Conservation (phyloP, 352 stramenopile species). For the Globisporangium splendens region DNA sequence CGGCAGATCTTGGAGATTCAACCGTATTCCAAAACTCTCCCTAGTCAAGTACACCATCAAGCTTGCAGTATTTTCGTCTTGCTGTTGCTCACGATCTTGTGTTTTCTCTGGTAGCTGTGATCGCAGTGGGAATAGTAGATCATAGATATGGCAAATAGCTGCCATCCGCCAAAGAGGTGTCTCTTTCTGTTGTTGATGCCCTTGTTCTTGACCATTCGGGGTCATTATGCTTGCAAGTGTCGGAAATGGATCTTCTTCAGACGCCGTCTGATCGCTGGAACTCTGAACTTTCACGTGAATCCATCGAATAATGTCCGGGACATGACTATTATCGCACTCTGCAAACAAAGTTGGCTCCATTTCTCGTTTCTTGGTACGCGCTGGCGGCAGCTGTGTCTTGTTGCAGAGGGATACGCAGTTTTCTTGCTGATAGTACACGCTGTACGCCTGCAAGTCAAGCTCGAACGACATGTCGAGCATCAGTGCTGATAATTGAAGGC, state of each 20-base stretch:
- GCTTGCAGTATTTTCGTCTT: slow-evolving; percentile 16
- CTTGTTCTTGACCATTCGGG: neutral
- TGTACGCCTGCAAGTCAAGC: slow-evolving; percentile 30
- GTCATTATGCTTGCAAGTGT: slow-evolving; percentile 11
- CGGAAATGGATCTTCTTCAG: slow-evolving; percentile 20
- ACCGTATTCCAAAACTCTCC: slow-evolving; percentile 24
- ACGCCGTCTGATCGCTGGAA: neutral
- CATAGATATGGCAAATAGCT: slow-evolving; percentile 41
- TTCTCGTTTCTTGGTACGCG: neutral
- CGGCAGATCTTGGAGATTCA: slow-evolving; percentile 56
- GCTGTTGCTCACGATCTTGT: neutral
- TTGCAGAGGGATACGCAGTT: slow-evolving; percentile 20
- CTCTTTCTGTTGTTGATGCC: neutral
- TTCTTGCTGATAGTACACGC: slow-evolving; percentile 52
- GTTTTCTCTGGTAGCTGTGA: neutral
- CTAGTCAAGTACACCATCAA: slow-evolving; percentile 53
- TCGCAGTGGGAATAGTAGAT: slow-evolving; percentile 24
- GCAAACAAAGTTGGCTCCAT: neutral
- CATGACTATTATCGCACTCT: slow-evolving; percentile 20
- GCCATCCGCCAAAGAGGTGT: slow-evolving; percentile 26
- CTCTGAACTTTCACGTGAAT: slow-evolving; percentile 24
- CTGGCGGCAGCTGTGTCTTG: neutral
- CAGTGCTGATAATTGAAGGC: slow-evolving; percentile 34
- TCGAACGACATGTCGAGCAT: slow-evolving; percentile 29
- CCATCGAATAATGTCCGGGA: slow-evolving; percentile 55